phyloP scores from a whole-genome alignment of 257 asterid species.

The Solanum peruvianum region DNA sequence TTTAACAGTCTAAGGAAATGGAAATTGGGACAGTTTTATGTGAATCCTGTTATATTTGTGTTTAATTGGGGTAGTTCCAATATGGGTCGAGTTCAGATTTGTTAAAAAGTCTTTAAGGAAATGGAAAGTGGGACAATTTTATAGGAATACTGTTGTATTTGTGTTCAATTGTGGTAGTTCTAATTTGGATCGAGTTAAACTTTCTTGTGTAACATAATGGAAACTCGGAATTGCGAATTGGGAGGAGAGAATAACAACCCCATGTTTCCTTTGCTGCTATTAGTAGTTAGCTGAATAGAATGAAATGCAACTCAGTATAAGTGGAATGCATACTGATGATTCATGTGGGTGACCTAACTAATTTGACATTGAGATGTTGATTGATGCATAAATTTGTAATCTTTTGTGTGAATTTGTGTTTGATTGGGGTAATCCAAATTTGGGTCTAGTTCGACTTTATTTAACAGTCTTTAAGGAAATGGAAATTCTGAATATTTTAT shows the following conservation, averaged over 20 bases:
- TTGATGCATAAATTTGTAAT: not conserved
- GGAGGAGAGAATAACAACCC: not conserved
- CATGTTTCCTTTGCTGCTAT: not conserved
- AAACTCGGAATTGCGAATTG: not conserved
- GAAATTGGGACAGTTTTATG: not conserved
- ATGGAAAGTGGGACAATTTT: not conserved
- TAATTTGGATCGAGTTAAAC: not conserved
- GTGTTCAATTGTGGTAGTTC: not conserved
- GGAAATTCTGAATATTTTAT: not conserved
- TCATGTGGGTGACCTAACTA: not conserved
- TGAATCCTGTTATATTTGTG: not conserved
- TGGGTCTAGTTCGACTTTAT: not conserved
- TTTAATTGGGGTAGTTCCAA: not conserved
- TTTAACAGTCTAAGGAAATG: not conserved
- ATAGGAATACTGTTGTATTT: not conserved
- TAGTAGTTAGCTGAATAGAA: not conserved
- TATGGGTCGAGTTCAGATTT: not conserved
- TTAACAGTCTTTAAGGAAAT: not conserved
- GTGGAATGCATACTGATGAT: not conserved
- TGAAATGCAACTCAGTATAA: not conserved
- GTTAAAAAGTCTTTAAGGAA: not conserved
- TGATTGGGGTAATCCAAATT: not conserved
- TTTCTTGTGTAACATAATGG: not conserved
- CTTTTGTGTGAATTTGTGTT: not conserved
- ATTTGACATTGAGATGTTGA: not conserved